Evolutionary conservation across 225 moss, liverwort and hornwort genomes (phyloP), one percentile per base, ranked within the genome.

Genomic region (Bryum argenteum): DNA sequence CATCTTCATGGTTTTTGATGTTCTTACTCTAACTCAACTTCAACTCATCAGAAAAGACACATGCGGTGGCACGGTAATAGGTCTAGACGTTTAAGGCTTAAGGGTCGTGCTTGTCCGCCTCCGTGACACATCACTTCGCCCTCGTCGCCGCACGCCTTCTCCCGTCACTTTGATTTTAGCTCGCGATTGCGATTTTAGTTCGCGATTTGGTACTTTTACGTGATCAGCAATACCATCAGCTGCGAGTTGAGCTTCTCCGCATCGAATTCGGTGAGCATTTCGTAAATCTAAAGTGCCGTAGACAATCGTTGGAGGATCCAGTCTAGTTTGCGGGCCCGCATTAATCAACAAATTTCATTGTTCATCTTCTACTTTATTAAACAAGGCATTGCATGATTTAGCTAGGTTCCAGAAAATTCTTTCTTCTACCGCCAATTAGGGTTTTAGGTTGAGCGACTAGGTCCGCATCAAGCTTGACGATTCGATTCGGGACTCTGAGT

Each of bases 71-170:
- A 48, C 48, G 43, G 42, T 43, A 20, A 43, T 8, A 6, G 2
- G 41, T 12, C 42, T 11, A 41, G 21, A 7, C 41, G 9, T 10
- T 62, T 8, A 42, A 62, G 42, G 22, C 2, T 20, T 43, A 43
- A 56, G 28, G 21, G 43, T 18, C 10, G 2, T 53, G 23, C 6
- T 65, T 37, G 21, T n/a, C 18, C 50, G 54, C 20, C 22, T 10
- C 17, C 10, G 20, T 44, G 0, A 61, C 20, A 54, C 61, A 66
- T 13, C 66, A 16, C 70, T 80, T 66, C 60, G 22, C 19, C 6
- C 14, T n/a, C 17, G 0, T 59, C 11, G 33, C 10, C 50, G 9
- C 1, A 37, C 37, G n/a, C 53, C 54, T 10, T 1, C 40, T 53
- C 0, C 39, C 9, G 3, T 26, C 11, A 1, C 3, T 67, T 28